Percentiles rank a stretch among this genome's conserved stretches.
These are phyloP conservation scores for Periglandula ipomoeae DNA, from an alignment of 2,329 filamentous ascomycete genomes.

Conservation along the genomic window DNA sequence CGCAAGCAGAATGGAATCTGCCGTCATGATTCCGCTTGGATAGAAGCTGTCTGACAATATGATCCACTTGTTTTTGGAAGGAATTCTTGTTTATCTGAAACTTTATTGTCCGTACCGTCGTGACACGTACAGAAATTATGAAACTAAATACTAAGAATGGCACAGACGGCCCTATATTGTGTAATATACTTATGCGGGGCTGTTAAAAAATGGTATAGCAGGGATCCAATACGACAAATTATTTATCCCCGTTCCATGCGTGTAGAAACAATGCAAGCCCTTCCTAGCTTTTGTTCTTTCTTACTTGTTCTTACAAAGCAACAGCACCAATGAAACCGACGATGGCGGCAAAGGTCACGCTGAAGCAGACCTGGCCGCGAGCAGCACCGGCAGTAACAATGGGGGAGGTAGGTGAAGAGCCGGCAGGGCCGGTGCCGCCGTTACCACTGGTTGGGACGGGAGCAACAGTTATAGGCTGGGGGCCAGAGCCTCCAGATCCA, in stretches of 20 bases:
- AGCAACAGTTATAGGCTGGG: not conserved
- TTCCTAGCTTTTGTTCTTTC: not conserved
- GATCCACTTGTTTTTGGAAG: no score
- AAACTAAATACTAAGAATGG: constrained; percentile 1
- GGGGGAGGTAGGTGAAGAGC: not conserved
- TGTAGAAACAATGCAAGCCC: not conserved
- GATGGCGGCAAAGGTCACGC: constrained; percentile 1
- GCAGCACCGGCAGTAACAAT: constrained; percentile 1
- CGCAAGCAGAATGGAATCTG: no score
- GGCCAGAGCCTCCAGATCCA: not conserved
- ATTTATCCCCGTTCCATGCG: not conserved
- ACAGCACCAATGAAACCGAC: not conserved
- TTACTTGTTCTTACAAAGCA: not conserved
- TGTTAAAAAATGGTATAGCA: not conserved
- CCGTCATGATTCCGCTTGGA: no score
- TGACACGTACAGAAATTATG: not conserved
- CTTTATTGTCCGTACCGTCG: not conserved
- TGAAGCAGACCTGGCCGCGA: not conserved
- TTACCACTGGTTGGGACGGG: not conserved
- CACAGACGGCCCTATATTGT: not conserved
- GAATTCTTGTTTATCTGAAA: no score
- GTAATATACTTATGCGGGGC: not conserved
- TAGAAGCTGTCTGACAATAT: no score
- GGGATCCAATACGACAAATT: not conserved
- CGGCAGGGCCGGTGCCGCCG: not conserved